Conservation (phyloP, 2,329 filamentous ascomycete species). For the Penicillium brevicompactum region DNA sequence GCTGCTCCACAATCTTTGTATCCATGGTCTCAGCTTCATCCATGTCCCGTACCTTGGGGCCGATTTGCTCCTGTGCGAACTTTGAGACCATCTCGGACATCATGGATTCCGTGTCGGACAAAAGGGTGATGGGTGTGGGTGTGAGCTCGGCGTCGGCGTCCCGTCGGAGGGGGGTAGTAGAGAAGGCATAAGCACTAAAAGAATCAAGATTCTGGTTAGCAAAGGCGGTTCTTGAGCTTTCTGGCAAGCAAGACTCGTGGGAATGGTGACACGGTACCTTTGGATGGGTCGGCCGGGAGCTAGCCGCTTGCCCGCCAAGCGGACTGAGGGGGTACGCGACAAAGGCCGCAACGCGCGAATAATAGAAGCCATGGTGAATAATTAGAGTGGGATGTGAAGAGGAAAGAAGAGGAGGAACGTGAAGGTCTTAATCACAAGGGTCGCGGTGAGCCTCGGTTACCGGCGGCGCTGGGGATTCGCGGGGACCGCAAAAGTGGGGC, state of each 20-base stretch:
- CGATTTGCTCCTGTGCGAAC: slow-evolving; percentile 85
- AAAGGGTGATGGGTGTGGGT: slow-evolving; percentile 88
- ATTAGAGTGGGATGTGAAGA: slow-evolving; percentile 2
- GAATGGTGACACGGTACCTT: slow-evolving; percentile 35
- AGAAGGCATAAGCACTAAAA: slow-evolving; percentile 57
- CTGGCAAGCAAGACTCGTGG: neutral
- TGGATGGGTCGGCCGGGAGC: slow-evolving; percentile 42
- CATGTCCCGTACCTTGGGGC: slow-evolving; percentile 94
- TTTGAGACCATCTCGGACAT: slow-evolving; percentile 90
- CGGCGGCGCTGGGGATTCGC: slow-evolving; percentile 24
- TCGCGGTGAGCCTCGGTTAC: slow-evolving; percentile 26
- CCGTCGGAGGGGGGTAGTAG: slow-evolving; percentile 60
- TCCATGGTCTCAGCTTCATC: slow-evolving; percentile 97
- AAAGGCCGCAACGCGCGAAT: slow-evolving; percentile 50
- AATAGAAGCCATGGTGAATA: slow-evolving; percentile 50
- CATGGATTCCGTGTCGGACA: slow-evolving; percentile 84
- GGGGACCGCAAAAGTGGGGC: slow-evolving; percentile 21
- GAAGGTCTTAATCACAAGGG: slow-evolving; percentile 21
- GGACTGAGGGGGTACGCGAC: slow-evolving; percentile 43
- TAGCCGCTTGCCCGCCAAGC: slow-evolving; percentile 42
- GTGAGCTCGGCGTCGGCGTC: slow-evolving; percentile 69
- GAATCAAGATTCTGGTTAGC: neutral
- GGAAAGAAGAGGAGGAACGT: slow-evolving; percentile 7
- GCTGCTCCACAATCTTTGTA: slow-evolving; percentile 78
- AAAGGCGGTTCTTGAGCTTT: neutral